These are phyloP conservation scores for Tetracladium maxilliforme DNA, from an alignment of 2,329 filamentous ascomycete genomes.

Conservation along the genomic window DNA sequence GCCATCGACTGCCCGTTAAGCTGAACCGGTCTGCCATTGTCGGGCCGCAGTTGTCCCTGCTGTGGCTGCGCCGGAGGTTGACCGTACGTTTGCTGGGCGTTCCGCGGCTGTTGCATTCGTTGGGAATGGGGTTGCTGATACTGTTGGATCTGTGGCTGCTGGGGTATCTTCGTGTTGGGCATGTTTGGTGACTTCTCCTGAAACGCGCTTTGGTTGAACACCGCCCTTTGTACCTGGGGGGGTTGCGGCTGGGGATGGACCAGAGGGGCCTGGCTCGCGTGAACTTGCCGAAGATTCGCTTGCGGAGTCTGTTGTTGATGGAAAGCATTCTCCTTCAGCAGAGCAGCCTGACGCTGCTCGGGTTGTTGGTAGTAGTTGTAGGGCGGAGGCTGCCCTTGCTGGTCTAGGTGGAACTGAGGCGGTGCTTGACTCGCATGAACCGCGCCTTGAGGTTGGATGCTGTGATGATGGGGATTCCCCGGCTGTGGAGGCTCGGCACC, in stretches of 20 bases:
- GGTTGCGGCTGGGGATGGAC: constrained; percentile 20
- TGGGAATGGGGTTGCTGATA: constrained; percentile 8
- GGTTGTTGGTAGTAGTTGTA: neutral
- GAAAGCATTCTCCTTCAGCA: too few species aligned
- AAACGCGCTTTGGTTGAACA: constrained; percentile 25
- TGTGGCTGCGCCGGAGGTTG: constrained; percentile 4
- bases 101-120: constrained; percentile 13
- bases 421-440: too few species aligned
- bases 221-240: constrained; percentile 37
- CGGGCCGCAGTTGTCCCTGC: constrained; percentile 1
- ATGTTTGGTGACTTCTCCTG: constrained; percentile 8
- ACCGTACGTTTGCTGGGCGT: too few species aligned
- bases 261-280: neutral
- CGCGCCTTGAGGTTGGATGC: too few species aligned
- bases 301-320: constrained; percentile 2
- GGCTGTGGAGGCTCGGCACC: too few species aligned
- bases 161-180: constrained; percentile 7
- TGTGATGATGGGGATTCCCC: too few species aligned
- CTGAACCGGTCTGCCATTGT: constrained; percentile 6
- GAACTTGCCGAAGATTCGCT: constrained; percentile 1
- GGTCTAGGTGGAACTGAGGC: constrained; percentile 2
- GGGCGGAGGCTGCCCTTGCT: constrained; percentile 3
- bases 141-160: constrained; percentile 2
- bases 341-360: constrained; percentile 1
- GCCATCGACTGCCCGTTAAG: constrained; percentile 26